phyloP scores from a whole-genome alignment of 768 basidiomycete genomes.

The Lactarius indigo region DNA sequence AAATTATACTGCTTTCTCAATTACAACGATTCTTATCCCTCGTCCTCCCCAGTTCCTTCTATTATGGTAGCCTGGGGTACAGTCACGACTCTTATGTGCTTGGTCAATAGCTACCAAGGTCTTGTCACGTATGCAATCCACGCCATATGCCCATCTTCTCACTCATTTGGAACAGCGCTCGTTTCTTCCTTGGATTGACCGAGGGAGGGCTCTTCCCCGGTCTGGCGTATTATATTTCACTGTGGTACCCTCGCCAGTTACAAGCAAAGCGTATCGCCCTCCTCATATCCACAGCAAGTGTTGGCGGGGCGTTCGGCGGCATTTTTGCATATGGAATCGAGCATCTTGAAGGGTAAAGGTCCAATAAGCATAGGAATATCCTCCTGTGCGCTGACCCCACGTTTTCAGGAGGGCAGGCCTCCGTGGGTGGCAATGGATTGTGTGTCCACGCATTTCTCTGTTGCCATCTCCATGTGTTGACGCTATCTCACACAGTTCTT shows the following conservation, averaged over 20 bases:
- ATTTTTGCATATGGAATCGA: slow-evolving; percentile 46
- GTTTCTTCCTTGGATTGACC: slow-evolving; percentile 44
- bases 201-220: slow-evolving; percentile 44
- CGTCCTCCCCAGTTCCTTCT: slow-evolving; percentile 34
- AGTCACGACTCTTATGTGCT: slow-evolving; percentile 39
- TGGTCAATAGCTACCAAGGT: slow-evolving; percentile 35
- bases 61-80: slow-evolving; percentile 41
- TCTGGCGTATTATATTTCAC: slow-evolving; percentile 44
- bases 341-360: slow-evolving; percentile 41
- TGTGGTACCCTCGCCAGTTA: slow-evolving; percentile 60
- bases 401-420: slow-evolving; percentile 30
- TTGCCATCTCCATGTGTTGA: neutral
- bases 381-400: neutral
- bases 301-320: slow-evolving; percentile 50
- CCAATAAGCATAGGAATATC: neutral
- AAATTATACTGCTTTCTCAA: neutral
- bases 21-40: neutral
- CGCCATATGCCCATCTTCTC: neutral
- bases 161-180: slow-evolving; percentile 30
- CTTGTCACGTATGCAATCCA: slow-evolving; percentile 32
- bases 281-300: slow-evolving; percentile 62
- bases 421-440: slow-evolving; percentile 49
- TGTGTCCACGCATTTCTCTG: slow-evolving; percentile 30
- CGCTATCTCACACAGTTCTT: slow-evolving; percentile 36
- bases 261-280: slow-evolving; percentile 56